Evolutionary conservation across 1,139 yeast genomes (phyloP), one percentile per base, ranked within the genome.

Genomic region (Yamadazyma trypodendri): DNA sequence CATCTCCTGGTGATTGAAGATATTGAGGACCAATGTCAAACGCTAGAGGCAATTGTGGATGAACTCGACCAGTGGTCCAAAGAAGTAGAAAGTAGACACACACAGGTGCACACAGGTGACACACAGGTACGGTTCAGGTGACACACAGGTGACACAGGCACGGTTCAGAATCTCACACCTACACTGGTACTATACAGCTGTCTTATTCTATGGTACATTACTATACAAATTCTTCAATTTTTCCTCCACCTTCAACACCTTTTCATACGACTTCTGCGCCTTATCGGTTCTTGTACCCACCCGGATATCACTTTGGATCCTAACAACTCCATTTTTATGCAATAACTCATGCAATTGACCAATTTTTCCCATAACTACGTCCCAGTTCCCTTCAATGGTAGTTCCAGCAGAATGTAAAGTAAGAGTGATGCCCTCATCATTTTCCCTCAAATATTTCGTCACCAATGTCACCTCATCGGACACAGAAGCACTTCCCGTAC

Each of bases 381-480:
- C 79, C 96, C 96, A 88, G n/a, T 89, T 89, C 0, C 96, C 96
- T 51, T 84, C 85, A 52, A 87, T 83, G 4, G 96, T 86, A 8
- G 96, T 87, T 5, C 96, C 96, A 1, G 96, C 96, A 47, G 92
- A 82, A 60, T 88, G 96, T 46, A 88, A 65, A 1, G 86, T 79
- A 41, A 84, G 79, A 37, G 78, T 72, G 38, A 88, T 66, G 2
- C 44, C 48, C 6, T 42, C 49, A 5, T 75, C 79, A 14, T 85
- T 77, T 11, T 69, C 70, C 40, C 81, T 70, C 20, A 88, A 79
- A 36, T 79, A 60, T 32, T 73, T 65, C 42, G 88, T 89, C 29
- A 84, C 79, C 34, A 74, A 68, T 12, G 94, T 79, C 28, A 88
- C 80, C 51, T 86, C 87, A 49, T 83, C 85, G 4, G 94, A 84